These are phyloP conservation scores for Macrophomina pseudophaseolina DNA, from an alignment of 2,329 filamentous ascomycete species.

Conservation along the genomic window DNA sequence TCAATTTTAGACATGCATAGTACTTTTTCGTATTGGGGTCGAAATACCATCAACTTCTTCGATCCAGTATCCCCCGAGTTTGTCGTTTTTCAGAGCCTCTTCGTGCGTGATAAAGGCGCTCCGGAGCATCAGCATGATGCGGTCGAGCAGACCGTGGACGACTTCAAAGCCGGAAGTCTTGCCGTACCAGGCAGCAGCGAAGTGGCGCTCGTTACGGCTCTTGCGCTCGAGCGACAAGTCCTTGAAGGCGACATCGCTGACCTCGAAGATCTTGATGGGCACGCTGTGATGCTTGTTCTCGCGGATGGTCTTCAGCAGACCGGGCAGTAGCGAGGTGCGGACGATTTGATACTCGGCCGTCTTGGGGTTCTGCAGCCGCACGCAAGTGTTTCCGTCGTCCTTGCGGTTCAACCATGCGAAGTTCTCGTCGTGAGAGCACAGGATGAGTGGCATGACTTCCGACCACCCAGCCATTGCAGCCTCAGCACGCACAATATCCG, in stretches of 20 bases:
- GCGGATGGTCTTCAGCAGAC: slow-evolving; percentile 88
- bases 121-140: slow-evolving; percentile 89
- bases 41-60: slow-evolving; percentile 78
- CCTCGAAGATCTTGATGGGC: slow-evolving; percentile 92
- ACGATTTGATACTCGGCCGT: slow-evolving; percentile 93
- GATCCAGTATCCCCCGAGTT: slow-evolving; percentile 83
- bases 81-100: slow-evolving; percentile 64
- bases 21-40: background rate
- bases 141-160: slow-evolving; percentile 91
- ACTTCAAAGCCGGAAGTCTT: slow-evolving; percentile 94
- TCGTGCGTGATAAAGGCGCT: slow-evolving; percentile 79
- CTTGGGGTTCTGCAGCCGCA: slow-evolving; percentile 90
- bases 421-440: slow-evolving; percentile 98
- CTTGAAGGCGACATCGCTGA: slow-evolving; percentile 90
- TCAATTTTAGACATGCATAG: background rate
- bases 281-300: slow-evolving; percentile 90
- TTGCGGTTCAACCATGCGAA: slow-evolving; percentile 92
- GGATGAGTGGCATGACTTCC: slow-evolving; percentile 93
- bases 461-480: slow-evolving; percentile 94
- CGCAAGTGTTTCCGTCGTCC: slow-evolving; percentile 81
- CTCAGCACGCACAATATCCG: slow-evolving; percentile 87
- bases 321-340: slow-evolving; percentile 82
- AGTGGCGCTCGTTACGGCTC: slow-evolving; percentile 90
- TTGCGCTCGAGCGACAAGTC: slow-evolving; percentile 81
- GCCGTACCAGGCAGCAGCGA: slow-evolving; percentile 94